These are phyloP conservation scores for Gynochthodes officinalis DNA, from an alignment of 257 asterid species.

Conservation along the genomic window DNA sequence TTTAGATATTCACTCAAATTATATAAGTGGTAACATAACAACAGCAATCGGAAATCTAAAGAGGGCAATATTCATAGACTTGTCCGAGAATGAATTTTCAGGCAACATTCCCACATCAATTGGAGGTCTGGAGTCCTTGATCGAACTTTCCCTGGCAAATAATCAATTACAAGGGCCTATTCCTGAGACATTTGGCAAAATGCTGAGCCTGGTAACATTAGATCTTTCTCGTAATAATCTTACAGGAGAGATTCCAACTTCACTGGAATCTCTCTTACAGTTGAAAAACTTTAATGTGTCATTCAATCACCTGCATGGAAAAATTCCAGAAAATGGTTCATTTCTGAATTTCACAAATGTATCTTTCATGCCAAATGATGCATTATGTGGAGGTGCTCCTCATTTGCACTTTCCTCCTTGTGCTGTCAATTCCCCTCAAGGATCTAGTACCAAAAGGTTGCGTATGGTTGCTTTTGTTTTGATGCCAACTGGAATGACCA, in stretches of 20 bases:
- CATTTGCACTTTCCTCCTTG: neutral
- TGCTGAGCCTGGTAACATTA: neutral
- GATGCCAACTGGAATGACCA: neutral
- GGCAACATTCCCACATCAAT: neutral
- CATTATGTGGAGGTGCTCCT: slow-evolving; percentile 11
- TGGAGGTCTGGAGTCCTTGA: neutral
- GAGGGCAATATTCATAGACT: neutral
- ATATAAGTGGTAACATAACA: neutral
- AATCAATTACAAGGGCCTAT: slow-evolving; percentile 6
- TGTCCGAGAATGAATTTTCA: neutral
- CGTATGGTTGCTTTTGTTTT: neutral
- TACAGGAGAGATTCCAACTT: neutral
- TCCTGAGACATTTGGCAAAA: slow-evolving; percentile 5
- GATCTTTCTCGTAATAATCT: slow-evolving; percentile 1
- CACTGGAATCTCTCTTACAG: neutral
- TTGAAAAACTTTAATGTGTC: slow-evolving; percentile 6
- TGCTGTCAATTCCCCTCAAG: neutral
- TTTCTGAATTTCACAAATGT: neutral
- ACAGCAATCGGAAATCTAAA: neutral
- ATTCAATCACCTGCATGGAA: neutral
- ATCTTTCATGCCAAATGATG: slow-evolving; percentile 2
- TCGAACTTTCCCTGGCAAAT: neutral
- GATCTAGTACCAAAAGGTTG: neutral
- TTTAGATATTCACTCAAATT: neutral
- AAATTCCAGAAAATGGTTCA: neutral